Percentiles rank a stretch among this genome's conserved stretches.
These are phyloP conservation scores for Clavispora fructus DNA, from an alignment of 805 yeast genomes.

Conservation along the genomic window DNA sequence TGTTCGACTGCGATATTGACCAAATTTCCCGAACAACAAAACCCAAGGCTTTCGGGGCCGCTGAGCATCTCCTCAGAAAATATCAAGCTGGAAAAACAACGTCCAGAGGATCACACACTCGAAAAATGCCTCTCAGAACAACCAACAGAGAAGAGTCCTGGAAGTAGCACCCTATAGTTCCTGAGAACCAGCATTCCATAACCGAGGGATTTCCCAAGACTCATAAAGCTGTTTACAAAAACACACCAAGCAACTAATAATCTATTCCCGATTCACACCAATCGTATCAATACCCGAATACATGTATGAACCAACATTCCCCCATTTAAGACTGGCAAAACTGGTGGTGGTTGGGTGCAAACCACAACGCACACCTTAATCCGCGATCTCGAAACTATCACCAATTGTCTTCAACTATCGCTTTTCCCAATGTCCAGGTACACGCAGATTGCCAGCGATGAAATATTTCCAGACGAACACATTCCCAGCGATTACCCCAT, in stretches of 20 bases:
- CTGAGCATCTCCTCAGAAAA: no score
- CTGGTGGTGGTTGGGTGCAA: neutral
- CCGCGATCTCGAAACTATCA: neutral
- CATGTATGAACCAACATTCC: no score
- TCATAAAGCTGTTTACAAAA: no score
- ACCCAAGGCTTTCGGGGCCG: neutral
- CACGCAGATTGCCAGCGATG: neutral
- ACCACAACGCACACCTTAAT: neutral
- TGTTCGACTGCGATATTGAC: neutral
- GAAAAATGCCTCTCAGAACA: no score
- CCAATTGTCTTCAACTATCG: neutral
- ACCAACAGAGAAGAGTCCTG: neutral
- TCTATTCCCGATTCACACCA: no score
- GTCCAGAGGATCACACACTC: no score
- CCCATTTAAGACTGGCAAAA: no score
- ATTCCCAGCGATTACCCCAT: neutral
- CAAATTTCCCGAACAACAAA: neutral
- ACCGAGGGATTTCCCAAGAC: no score
- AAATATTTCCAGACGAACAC: neutral
- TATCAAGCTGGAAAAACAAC: no score
- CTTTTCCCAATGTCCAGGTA: conserved; percentile 1
- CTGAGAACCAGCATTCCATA: neutral
- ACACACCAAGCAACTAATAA: no score
- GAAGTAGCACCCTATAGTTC: neutral
- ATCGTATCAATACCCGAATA: no score